These are phyloP conservation scores for Exophiala sideris DNA, from an alignment of 2,329 filamentous ascomycete genomes.

Conservation along the genomic window DNA sequence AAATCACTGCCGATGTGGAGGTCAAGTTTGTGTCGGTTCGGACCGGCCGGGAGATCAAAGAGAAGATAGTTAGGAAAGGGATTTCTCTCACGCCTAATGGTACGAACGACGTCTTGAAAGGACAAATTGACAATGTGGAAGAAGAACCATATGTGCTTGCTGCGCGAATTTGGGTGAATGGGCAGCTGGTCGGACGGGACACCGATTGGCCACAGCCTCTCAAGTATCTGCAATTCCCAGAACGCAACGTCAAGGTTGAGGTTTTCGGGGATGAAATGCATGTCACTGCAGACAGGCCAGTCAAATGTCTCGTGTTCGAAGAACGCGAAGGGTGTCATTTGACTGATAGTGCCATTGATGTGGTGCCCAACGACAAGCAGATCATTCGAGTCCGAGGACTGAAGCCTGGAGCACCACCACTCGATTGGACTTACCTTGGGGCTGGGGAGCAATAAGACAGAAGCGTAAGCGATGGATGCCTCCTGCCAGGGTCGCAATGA, in stretches of 20 bases:
- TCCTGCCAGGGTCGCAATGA: not conserved
- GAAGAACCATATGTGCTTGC: conserved; percentile 55
- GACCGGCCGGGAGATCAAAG: conserved; percentile 54
- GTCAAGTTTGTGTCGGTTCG: conserved; percentile 52
- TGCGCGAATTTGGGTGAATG: conserved; percentile 53
- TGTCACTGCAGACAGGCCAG: conserved; percentile 50
- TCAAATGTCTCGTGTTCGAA: conserved; percentile 60
- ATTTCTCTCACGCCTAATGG: conserved; percentile 52
- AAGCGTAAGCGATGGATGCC: conserved; percentile 1
- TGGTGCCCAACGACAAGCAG: conserved; percentile 59
- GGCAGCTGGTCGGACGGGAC: conserved; percentile 51
- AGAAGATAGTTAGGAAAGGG: conserved; percentile 46
- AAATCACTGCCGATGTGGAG: conserved; percentile 36
- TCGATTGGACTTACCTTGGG: conserved; percentile 30
- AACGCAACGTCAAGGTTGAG: conserved; percentile 50
- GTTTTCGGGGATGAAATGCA: conserved; percentile 40
- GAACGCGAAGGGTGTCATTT: conserved; percentile 54
- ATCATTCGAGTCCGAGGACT: conserved; percentile 30
- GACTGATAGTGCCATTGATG: conserved; percentile 56
- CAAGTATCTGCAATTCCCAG: conserved; percentile 55
- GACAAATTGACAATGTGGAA: conserved; percentile 45
- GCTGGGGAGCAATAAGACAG: conserved; percentile 28
- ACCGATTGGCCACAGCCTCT: conserved; percentile 61
- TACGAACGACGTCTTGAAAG: conserved; percentile 52
- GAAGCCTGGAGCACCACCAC: conserved; percentile 25